These are phyloP conservation scores for Calophaca sinica DNA, from an alignment of 306 rosid species.

Conservation along the genomic window DNA sequence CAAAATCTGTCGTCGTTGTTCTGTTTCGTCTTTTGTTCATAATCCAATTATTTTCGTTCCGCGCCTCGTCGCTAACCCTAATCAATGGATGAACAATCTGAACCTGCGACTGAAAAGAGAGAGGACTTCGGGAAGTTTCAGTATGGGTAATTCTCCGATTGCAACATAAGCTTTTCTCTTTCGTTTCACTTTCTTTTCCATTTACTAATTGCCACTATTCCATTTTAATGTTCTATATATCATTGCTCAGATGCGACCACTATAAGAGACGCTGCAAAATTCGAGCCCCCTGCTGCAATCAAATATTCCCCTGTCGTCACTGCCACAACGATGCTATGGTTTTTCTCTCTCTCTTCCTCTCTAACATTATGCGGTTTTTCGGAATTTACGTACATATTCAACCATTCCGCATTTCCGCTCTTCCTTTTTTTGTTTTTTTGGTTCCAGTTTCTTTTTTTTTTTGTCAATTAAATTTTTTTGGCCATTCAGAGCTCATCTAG, in stretches of 20 bases:
- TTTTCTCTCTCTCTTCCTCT: neutral
- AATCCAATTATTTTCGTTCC: neutral
- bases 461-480: too few species aligned
- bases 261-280: constrained; percentile 71
- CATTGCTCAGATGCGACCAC: constrained; percentile 61
- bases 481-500: constrained; percentile 58
- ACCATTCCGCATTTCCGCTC: neutral
- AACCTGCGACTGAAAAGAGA: constrained; percentile 22
- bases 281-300: constrained; percentile 78
- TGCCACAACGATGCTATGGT: constrained; percentile 81
- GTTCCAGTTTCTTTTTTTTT: too few species aligned
- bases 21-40: neutral
- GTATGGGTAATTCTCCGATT: constrained; percentile 47
- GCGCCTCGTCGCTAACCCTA: neutral
- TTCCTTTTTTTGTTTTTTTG: neutral
- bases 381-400: too few species aligned
- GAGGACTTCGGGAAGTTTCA: constrained; percentile 53
- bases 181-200: too few species aligned
- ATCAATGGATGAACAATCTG: constrained; percentile 37
- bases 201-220: neutral
- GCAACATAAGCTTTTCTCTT: neutral
- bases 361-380: neutral
- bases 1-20: neutral
- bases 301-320: constrained; percentile 70
- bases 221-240: neutral